Base-by-base conservation (phyloP, 306 rosid genomes). In the Mimosa pudica region DNA sequence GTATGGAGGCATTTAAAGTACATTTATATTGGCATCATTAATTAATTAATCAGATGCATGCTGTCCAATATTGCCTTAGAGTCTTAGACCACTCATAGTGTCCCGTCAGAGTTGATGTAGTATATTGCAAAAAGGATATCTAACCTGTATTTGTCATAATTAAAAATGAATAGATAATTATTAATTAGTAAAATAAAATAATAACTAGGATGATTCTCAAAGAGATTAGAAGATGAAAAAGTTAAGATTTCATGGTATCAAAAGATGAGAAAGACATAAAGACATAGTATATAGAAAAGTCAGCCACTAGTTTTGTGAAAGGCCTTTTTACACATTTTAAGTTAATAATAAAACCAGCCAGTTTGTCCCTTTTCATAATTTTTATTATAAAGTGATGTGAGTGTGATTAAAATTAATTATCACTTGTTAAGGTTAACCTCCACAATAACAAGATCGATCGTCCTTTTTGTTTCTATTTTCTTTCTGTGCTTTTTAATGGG, bases 71-170 rank as follows among this genome's bases (percentile, higher is more conserved):
- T 51, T 55, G 75, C 49, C 41, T 7, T 58, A 47, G 16, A 76
- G 75, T 38, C 41, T 7, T 51, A 63, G 20, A 70, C 79, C 81
- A 42, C 42, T 77, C 67, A 73, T 81, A 63, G 55, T 33, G 89
- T 86, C 89, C 79, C 84, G 78, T 86, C 89, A 83, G 47, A 54
- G 57, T 69, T 5, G 76, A 68, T 54, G 63, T 71, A 63, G 79
- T 20, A 63, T 70, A 69, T 18, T 65, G 76, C 64, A 57, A 47
- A 70, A 8, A 8, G 30, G 77, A 81, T 78, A 83, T 83, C 76
- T 65, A 77, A 57, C 67, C 60, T 73, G 11, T 7, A 57, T 7
- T 57, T n/a, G 32, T 18, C n/a, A 18, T 18, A 18, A 57, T 57
- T 6, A 61, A 45, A 51, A 73, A 24, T 38, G 24, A 58, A 2